phyloP scores from a whole-genome alignment of 768 basidiomycete genomes.

The Kwoniella mangroviensis region DNA sequence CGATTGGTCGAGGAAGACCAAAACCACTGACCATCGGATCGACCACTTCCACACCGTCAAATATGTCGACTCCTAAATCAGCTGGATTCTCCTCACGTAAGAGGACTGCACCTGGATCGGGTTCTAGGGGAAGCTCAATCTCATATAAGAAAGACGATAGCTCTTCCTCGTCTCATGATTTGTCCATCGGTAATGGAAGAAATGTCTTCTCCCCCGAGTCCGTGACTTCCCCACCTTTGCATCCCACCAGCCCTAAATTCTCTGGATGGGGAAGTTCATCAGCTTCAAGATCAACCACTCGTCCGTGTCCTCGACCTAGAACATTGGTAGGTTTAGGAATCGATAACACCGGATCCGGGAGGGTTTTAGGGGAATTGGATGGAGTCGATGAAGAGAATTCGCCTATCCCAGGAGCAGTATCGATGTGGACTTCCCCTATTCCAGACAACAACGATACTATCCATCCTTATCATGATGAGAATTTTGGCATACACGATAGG shows the following conservation, averaged over 20 bases:
- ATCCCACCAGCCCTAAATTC: conserved; percentile 19
- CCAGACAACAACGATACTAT: neutral
- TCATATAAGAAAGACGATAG: conserved; percentile 46
- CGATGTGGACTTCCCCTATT: conserved; percentile 14
- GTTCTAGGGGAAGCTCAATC: conserved; percentile 41
- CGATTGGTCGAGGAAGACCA: conserved; percentile 49
- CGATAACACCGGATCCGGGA: conserved; percentile 25
- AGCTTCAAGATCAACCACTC: neutral
- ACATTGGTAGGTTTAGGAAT: conserved; percentile 38
- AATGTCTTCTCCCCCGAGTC: conserved; percentile 17
- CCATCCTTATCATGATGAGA: conserved; percentile 12
- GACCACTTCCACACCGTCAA: conserved; percentile 25
- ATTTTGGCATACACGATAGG: neutral
- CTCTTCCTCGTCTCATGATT: conserved; percentile 25
- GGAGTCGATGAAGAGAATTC: conserved; percentile 38
- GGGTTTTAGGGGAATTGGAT: conserved; percentile 41
- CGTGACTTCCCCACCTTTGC: conserved; percentile 18
- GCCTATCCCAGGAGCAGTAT: neutral
- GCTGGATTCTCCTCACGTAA: conserved; percentile 19
- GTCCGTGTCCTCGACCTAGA: conserved; percentile 48
- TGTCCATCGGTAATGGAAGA: conserved; percentile 19
- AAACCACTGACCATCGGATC: conserved; percentile 38
- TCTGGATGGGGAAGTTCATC: conserved; percentile 21
- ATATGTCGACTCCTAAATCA: conserved; percentile 32
- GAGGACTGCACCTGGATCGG: conserved; percentile 23